phyloP scores from a whole-genome alignment of 352 stramenopile species.

The Pythium sp. region DNA sequence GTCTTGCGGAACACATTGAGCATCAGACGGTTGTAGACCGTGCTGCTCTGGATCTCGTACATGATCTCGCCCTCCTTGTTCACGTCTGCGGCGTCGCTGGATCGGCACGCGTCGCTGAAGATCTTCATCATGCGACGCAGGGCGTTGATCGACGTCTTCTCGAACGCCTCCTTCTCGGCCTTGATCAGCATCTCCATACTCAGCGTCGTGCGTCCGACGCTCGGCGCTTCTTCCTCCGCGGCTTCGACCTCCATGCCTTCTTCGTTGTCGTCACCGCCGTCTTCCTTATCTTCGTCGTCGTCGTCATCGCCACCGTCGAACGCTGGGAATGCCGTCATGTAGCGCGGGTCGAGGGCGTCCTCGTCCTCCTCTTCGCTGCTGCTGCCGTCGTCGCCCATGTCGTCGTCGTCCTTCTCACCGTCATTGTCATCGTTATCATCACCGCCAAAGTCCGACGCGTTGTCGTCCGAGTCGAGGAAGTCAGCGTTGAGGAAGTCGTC shows the following conservation, averaged over 20 bases:
- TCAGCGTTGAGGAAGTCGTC: conserved; percentile 84
- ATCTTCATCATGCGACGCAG: conserved; percentile 92
- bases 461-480: conserved; percentile 73
- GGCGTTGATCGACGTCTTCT: conserved; percentile 81
- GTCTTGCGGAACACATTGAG: conserved; percentile 90
- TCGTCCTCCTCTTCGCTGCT: conserved; percentile 86
- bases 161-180: conserved; percentile 90
- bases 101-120: conserved; percentile 93
- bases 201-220: conserved; percentile 54
- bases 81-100: conserved; percentile 81
- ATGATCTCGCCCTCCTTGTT: conserved; percentile 73
- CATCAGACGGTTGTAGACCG: conserved; percentile 96
- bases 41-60: conserved; percentile 92
- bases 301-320: conserved; percentile 31
- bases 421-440: conserved; percentile 20
- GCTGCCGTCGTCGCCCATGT: conserved; percentile 40
- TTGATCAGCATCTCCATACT: conserved; percentile 73
- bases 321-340: conserved; percentile 48
- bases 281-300: conserved; percentile 7
- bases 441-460: conserved; percentile 21
- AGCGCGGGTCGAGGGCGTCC: conserved; percentile 72
- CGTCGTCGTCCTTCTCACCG: conserved; percentile 40
- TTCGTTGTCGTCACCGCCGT: conserved; percentile 10
- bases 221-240: conserved; percentile 26
- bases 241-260: conserved; percentile 10